A percentile compares a stretch with the other conserved stretches of the same genome.
These are phyloP conservation scores for Canna indica DNA, from an alignment of 176 grass and related monocot species.

Conservation along the genomic window DNA sequence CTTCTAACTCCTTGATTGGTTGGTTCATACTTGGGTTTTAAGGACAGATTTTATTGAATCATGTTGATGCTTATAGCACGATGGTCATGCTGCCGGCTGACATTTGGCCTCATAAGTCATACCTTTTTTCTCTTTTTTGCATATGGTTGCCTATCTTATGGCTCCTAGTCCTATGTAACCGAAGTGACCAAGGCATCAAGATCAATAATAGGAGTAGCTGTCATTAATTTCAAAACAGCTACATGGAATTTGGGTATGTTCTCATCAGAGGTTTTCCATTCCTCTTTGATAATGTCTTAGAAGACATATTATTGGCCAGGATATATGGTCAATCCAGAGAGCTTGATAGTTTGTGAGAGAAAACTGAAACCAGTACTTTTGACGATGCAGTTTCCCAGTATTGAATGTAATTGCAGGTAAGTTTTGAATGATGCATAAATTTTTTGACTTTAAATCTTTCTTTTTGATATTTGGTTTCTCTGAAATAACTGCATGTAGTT, in stretches of 20 bases:
- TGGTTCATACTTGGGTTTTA: not conserved
- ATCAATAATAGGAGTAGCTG: too few species aligned
- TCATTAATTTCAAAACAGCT: too few species aligned
- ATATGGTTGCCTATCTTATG: too few species aligned
- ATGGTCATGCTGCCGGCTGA: too few species aligned
- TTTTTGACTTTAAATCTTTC: not conserved
- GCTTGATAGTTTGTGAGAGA: not conserved
- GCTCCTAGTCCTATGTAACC: too few species aligned
- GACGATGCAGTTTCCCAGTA: not conserved
- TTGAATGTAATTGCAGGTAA: conserved; percentile 1
- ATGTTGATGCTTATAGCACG: not conserved
- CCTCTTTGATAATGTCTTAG: not conserved
- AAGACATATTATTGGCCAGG: not conserved
- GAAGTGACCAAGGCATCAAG: too few species aligned
- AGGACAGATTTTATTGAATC: not conserved
- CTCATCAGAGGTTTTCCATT: not conserved
- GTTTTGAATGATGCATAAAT: not conserved
- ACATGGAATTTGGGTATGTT: not conserved
- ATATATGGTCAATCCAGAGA: not conserved
- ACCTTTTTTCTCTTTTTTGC: too few species aligned
- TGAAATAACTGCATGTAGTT: not conserved
- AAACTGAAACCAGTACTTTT: not conserved
- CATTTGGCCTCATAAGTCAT: too few species aligned
- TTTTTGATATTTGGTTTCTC: not conserved
- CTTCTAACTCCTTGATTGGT: not conserved